Percentiles rank a stretch among this genome's conserved stretches.
phyloP scores from a whole-genome alignment of 169 alveolate species.

The Eimeria tenella region DNA sequence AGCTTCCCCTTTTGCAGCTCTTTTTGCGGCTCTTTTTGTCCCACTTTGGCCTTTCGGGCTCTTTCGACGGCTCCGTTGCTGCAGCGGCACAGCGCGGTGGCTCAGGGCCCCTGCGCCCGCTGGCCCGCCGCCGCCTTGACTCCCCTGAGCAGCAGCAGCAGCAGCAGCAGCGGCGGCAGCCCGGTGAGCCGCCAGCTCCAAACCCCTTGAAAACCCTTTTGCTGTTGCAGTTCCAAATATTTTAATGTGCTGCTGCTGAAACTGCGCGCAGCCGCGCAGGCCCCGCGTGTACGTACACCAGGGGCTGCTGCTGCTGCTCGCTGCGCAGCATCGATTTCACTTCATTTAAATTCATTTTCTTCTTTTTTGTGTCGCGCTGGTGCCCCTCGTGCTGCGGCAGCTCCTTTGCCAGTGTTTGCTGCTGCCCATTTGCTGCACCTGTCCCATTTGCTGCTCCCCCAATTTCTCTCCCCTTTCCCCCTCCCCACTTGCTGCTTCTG shows the following conservation, averaged over 20 bases:
- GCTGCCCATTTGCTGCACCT: not conserved
- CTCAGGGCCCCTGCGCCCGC: not conserved
- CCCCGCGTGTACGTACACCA: too few relatives aligned
- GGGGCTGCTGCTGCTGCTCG: not conserved
- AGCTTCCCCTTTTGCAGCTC: not conserved
- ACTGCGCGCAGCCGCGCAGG: too few relatives aligned
- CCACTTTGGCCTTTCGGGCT: slow-evolving; percentile 5
- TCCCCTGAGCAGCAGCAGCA: not conserved
- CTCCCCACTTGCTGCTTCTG: not conserved
- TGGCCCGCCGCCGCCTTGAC: not conserved
- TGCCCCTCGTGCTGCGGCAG: not conserved
- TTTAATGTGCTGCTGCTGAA: too few relatives aligned
- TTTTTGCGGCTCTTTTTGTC: not conserved
- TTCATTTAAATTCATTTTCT: too few relatives aligned
- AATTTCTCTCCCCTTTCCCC: not conserved
- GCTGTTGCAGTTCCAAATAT: not conserved
- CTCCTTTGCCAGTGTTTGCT: not conserved
- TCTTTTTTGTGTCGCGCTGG: not conserved
- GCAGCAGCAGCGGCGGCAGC: not conserved
- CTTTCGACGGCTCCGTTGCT: slow-evolving; percentile 10
- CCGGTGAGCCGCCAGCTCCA: too few relatives aligned
- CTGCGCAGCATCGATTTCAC: not conserved
- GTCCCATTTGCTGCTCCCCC: not conserved
- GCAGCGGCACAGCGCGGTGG: slow-evolving; percentile 22
- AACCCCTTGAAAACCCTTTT: not conserved